A percentile compares a stretch with the other conserved stretches of the same genome.
Evolutionary conservation across 2,329 filamentous ascomycete genomes (phyloP).

Genomic region (Exserohilum turcica): DNA sequence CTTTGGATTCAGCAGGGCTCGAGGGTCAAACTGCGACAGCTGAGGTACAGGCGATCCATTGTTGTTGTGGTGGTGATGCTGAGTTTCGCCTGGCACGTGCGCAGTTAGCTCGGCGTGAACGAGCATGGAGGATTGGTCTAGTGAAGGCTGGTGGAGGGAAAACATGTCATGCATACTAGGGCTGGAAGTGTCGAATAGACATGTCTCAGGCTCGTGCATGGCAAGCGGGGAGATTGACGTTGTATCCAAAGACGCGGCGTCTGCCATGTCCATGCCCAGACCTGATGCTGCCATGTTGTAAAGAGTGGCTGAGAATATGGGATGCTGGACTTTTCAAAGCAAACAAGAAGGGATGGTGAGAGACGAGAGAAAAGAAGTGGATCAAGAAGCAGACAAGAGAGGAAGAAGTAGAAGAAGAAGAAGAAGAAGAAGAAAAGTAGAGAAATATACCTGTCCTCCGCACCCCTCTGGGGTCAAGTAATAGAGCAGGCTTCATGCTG

Average conservation of each 20-base stretch:
- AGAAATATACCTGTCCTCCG: slow-evolving; percentile 32
- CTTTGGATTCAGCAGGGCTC: slow-evolving; percentile 44
- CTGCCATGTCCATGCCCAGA: slow-evolving; percentile 1
- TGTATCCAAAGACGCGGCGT: background rate
- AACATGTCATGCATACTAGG: background rate
- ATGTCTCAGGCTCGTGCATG: background rate
- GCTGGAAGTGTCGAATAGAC: background rate
- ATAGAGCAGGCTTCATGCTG: slow-evolving; percentile 33
- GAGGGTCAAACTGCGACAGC: slow-evolving; percentile 31
- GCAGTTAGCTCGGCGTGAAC: slow-evolving; percentile 24
- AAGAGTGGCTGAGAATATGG: background rate
- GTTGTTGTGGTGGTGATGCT: slow-evolving; percentile 17
- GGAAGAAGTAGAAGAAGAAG: background rate
- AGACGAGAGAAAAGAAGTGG: background rate
- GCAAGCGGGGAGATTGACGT: background rate
- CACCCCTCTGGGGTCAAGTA: slow-evolving; percentile 33
- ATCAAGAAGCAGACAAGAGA: background rate
- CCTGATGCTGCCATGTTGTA: slow-evolving; percentile 1
- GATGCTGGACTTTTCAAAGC: background rate
- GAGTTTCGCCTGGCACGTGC: slow-evolving; percentile 26
- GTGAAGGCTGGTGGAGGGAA: background rate
- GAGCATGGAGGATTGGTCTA: slow-evolving; percentile 2
- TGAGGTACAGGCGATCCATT: slow-evolving; percentile 18
- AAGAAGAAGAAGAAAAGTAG: background rate
- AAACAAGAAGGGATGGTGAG: background rate